These are phyloP conservation scores for Cercospora citrullina DNA, from an alignment of 2,329 filamentous ascomycete species.

Conservation along the genomic window DNA sequence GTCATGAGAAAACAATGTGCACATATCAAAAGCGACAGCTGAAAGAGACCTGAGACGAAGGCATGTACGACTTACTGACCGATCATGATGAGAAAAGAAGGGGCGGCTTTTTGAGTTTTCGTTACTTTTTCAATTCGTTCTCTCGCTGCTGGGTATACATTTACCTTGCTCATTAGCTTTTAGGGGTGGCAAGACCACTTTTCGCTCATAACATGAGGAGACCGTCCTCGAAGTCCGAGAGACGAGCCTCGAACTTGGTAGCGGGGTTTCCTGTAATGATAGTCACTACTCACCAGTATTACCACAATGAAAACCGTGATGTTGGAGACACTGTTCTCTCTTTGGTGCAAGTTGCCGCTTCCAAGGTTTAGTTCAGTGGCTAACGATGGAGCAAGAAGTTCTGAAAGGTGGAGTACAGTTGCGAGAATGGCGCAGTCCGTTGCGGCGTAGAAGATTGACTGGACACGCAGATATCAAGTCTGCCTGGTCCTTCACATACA, in stretches of 20 bases:
- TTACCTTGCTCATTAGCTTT: neutral
- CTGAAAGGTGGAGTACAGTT: neutral
- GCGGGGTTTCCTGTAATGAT: neutral
- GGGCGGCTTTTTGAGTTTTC: neutral
- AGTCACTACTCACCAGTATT: neutral
- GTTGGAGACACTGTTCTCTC: neutral
- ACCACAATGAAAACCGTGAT: neutral
- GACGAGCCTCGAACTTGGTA: neutral
- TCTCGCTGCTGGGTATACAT: neutral
- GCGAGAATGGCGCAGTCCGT: no score
- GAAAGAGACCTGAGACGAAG: neutral
- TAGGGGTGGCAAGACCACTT: neutral
- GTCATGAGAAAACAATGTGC: neutral
- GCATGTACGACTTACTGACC: neutral
- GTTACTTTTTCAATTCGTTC: neutral
- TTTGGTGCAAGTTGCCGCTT: neutral
- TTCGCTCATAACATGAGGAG: neutral
- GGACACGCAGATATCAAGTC: neutral
- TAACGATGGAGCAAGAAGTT: neutral
- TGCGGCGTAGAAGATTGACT: neutral
- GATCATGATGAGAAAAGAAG: neutral
- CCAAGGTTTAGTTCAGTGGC: neutral
- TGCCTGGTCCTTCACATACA: neutral
- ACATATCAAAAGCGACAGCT: neutral
- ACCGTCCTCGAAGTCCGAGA: neutral